Evolutionary conservation across 257 asterid species (phyloP), one percentile per base, ranked within the genome.

Genomic region (Fraxinus excelsior): DNA sequence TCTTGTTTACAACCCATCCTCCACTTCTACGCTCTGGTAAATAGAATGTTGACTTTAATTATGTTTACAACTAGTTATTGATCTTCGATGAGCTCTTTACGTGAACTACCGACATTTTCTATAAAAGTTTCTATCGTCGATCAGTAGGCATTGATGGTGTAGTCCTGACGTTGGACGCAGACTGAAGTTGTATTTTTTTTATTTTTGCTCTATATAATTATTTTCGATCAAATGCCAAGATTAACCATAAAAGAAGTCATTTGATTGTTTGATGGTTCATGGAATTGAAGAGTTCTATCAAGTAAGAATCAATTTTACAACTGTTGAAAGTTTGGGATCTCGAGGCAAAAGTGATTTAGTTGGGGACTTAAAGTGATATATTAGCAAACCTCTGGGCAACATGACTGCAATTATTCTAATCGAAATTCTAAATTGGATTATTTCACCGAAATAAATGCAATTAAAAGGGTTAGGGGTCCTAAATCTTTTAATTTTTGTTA

Each of bases 401-500:
- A 19, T 5, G 23, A 28, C 8, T 19, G 65, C 26, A 56, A 29
- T 1, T 28, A 42, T 78, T 29, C 14, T 40, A 78, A 16, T 66
- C 73, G 73, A 40, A 62, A 75, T 75, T 42, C 32, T 42, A n/a
- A n/a, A 34, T 2, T 9, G 53, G 23, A 23, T 16, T 74, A 29
- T 68, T 74, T 13, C 19, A 16, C n/a, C 44, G 76, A 62, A 74
- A 32, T 19, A 14, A 51, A 31, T 69, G 44, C 11, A 70, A 80
- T 80, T 73, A 58, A 65, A 53, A 38, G 66, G 60, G 58, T 60
- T 71, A 60, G 67, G 34, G 3, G 77, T n/a, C 13, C 28, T 40
- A 4, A n/a, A 51, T 18, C 68, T 26, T 74, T 42, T 76, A 38
- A 0, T 11, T 26, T 37, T 38, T 23, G 42, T 16, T 32, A 53